phyloP scores from a whole-genome alignment of 1,139 yeast genomes.

The Magnusiomyces starmeri region DNA sequence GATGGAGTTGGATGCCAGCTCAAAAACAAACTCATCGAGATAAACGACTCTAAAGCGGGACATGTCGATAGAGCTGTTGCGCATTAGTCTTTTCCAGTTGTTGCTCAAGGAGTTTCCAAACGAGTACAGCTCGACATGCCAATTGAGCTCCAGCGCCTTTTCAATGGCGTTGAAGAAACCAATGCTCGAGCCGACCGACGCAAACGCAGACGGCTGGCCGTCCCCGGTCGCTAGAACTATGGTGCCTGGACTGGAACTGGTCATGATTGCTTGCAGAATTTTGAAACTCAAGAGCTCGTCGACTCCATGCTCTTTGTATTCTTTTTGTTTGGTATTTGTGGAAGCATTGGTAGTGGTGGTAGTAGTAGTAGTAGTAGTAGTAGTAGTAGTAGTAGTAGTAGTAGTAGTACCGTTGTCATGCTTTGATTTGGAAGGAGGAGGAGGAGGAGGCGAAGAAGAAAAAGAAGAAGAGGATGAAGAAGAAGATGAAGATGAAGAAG shows the following conservation, averaged over 20 bases:
- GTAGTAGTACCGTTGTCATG: too few species aligned
- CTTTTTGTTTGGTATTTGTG: neutral
- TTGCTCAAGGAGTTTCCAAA: constrained; percentile 20
- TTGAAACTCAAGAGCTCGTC: constrained; percentile 20
- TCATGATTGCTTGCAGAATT: constrained; percentile 10
- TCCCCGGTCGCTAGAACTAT: constrained; percentile 25
- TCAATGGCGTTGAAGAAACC: constrained; percentile 20
- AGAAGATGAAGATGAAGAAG: too few species aligned
- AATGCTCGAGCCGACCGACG: constrained; percentile 1
- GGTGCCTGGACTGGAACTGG: neutral
- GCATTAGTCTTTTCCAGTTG: constrained; percentile 17
- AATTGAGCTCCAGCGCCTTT: constrained; percentile 19
- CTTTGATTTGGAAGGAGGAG: too few species aligned
- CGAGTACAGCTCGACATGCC: constrained; percentile 24
- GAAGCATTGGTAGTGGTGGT: neutral
- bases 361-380: neutral
- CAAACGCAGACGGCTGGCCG: constrained; percentile 21
- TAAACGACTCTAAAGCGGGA: constrained; percentile 17
- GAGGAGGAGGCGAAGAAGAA: too few species aligned
- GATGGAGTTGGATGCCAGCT: constrained; percentile 6
- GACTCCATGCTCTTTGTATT: constrained; percentile 23
- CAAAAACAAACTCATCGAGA: constrained; percentile 20
- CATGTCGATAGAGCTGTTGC: constrained; percentile 7
- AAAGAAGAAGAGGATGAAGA: too few species aligned
- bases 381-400: neutral